Evolutionary conservation across 306 rosid species (phyloP).

Genomic region (Cicer yamashitae): DNA sequence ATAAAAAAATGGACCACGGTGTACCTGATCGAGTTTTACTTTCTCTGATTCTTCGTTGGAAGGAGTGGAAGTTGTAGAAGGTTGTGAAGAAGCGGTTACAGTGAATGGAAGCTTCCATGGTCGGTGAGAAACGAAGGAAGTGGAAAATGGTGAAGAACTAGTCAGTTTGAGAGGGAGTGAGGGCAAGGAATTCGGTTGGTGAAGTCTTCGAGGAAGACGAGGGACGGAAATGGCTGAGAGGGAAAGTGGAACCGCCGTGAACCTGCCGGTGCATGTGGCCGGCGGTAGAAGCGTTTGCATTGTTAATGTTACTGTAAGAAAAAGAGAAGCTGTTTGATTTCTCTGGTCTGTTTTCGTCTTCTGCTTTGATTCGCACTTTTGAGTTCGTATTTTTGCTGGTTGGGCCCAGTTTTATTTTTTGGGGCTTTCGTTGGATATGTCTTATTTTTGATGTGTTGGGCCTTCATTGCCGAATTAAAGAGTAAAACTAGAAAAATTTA

Average conservation of each 20-base stretch:
- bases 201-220: slow-evolving; percentile 42
- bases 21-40: slow-evolving; percentile 85
- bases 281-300: slow-evolving; percentile 83
- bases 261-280: slow-evolving; percentile 58
- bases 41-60: slow-evolving; percentile 70
- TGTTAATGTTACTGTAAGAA: background rate
- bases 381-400: background rate
- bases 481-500: too few species aligned
- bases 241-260: slow-evolving; percentile 40
- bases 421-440: background rate
- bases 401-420: background rate
- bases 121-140: slow-evolving; percentile 36
- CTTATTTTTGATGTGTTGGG: too few species aligned
- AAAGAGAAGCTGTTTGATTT: slow-evolving; percentile 19
- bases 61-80: slow-evolving; percentile 55
- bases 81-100: slow-evolving; percentile 56
- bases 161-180: slow-evolving; percentile 36
- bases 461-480: too few species aligned
- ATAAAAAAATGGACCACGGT: background rate
- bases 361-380: background rate
- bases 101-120: slow-evolving; percentile 49
- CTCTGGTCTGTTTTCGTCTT: slow-evolving; percentile 16
- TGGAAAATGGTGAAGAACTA: slow-evolving; percentile 39
- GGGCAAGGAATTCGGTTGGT: slow-evolving; percentile 41
- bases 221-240: slow-evolving; percentile 33